phyloP scores from a whole-genome alignment of 371 early-diverging fungal genomes.

The Syncephalastrum racemosum region DNA sequence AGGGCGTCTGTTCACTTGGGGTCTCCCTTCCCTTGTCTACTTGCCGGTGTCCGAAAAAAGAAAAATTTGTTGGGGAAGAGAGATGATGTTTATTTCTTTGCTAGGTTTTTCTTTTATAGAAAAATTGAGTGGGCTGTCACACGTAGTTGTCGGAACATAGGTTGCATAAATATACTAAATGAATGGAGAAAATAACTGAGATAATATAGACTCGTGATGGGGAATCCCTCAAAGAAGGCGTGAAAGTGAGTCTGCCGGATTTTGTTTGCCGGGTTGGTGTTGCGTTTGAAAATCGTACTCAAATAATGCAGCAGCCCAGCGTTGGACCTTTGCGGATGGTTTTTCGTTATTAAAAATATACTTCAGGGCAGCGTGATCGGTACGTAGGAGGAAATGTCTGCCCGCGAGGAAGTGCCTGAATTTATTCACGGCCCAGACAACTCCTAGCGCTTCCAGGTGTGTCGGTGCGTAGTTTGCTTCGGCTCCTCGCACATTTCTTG shows the following conservation, averaged over 20 bases:
- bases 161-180: no score
- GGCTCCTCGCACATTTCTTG: conserved; percentile 9
- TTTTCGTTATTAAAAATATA: conserved; percentile 15
- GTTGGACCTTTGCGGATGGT: conserved; percentile 14
- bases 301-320: conserved; percentile 29
- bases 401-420: conserved; percentile 33
- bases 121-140: no score
- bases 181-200: no score
- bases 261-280: conserved; percentile 19
- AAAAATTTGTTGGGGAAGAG: no score
- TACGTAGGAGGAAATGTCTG: conserved; percentile 20
- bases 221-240: no score
- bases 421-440: conserved; percentile 32
- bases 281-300: conserved; percentile 23
- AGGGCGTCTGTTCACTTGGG: no score
- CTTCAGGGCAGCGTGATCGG: conserved; percentile 31
- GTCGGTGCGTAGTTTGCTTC: conserved; percentile 20
- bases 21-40: no score
- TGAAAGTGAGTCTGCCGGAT: conserved; percentile 34
- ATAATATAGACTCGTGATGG: no score
- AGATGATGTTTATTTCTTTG: no score
- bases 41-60: no score
- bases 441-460: conserved; percentile 30
- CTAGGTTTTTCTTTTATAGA: no score
- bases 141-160: no score